Conservation (phyloP, 148 eudicot genomes). For the Rhododendron griersonianum region DNA sequence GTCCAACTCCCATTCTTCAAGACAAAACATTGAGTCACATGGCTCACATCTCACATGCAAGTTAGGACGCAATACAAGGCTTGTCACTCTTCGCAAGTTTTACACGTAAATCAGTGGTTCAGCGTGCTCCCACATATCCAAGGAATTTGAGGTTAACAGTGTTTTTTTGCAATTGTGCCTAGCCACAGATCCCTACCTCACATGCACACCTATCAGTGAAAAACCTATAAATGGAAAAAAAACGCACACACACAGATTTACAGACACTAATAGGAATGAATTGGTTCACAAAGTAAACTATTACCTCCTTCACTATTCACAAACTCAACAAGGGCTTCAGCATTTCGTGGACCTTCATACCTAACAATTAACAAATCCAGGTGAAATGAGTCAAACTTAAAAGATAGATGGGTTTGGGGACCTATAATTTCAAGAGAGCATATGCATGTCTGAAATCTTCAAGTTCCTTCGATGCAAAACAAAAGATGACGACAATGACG, state of each 20-base stretch:
- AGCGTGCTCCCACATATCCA: neutral
- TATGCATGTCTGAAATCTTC: neutral
- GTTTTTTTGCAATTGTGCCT: neutral
- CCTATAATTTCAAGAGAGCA: neutral
- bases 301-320: constrained; percentile 86
- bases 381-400: neutral
- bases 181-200: neutral
- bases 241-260: neutral
- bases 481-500: neutral
- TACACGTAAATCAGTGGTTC: neutral
- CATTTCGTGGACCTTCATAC: constrained; percentile 90
- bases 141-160: neutral
- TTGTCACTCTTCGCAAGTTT: neutral
- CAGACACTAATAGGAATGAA: neutral
- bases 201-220: neutral
- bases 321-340: constrained; percentile 84
- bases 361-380: constrained; percentile 25
- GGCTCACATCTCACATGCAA: neutral
- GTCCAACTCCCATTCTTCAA: neutral
- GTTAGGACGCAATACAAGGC: neutral
- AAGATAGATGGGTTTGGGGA: neutral
- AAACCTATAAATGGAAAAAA: neutral
- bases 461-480: neutral
- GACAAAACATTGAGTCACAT: neutral
- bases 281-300: neutral